phyloP scores from a whole-genome alignment of 106 monocot species.

The Allium fistulosum region DNA sequence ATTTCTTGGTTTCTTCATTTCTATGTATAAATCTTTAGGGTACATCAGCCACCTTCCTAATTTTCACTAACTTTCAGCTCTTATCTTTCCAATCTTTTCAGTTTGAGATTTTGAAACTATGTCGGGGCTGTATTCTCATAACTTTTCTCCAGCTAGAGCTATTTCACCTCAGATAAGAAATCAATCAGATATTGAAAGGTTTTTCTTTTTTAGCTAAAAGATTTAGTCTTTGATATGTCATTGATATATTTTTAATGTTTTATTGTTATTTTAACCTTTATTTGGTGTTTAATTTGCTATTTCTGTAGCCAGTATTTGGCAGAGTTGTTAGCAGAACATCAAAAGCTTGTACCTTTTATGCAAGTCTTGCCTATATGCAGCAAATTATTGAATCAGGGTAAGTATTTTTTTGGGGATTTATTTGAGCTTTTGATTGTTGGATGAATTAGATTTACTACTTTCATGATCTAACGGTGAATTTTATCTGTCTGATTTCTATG shows the following conservation, averaged over 20 bases:
- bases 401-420: constrained; percentile 7
- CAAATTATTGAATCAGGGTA: constrained; percentile 82
- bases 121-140: constrained; percentile 72
- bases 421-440: background rate
- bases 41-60: constrained; percentile 4
- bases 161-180: constrained; percentile 27
- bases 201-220: constrained; percentile 1
- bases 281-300: constrained; percentile 8
- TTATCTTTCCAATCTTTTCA: background rate
- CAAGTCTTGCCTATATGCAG: constrained; percentile 92
- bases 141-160: constrained; percentile 82
- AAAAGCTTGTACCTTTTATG: constrained; percentile 96
- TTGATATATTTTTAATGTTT: constrained; percentile 5
- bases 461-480: no score
- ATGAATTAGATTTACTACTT: background rate
- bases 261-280: constrained; percentile 6
- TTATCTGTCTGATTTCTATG: no score
- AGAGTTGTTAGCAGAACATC: constrained; percentile 85
- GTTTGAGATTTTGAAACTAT: constrained; percentile 24
- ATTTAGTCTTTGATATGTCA: no score
- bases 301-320: constrained; percentile 84
- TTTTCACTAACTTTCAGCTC: constrained; percentile 3
- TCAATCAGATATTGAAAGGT: constrained; percentile 77
- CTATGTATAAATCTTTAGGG: constrained; percentile 3
- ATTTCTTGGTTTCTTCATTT: background rate